These are phyloP conservation scores for Huntiella savannae DNA, from an alignment of 2,329 filamentous ascomycete species.

Conservation along the genomic window DNA sequence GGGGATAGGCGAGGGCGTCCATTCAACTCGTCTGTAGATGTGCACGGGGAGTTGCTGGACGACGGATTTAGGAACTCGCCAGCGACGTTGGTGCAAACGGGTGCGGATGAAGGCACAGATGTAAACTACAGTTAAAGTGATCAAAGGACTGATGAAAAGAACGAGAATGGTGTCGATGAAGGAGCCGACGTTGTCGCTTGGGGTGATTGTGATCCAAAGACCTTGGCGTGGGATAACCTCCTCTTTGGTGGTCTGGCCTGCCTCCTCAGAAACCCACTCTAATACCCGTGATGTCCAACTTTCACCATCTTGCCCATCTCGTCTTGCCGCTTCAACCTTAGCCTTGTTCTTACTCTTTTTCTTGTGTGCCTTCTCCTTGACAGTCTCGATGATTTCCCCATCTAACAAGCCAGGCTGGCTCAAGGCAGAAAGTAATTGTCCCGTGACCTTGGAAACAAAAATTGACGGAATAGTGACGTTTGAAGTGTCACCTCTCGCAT, in stretches of 20 bases:
- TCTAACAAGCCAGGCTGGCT: constrained; percentile 48
- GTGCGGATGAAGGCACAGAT: constrained; percentile 71
- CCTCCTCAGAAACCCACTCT: constrained; percentile 53
- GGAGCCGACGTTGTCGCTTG: constrained; percentile 62
- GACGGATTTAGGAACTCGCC: constrained; percentile 93
- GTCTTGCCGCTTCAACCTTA: constrained; percentile 13
- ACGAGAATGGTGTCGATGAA: constrained; percentile 96
- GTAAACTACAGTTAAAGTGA: constrained; percentile 86
- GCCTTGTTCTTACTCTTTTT: constrained; percentile 17
- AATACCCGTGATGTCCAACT: constrained; percentile 46
- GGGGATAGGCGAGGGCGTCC: constrained; percentile 35
- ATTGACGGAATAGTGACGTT: constrained; percentile 87
- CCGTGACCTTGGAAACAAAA: constrained; percentile 88
- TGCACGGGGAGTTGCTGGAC: constrained; percentile 88
- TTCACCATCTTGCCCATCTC: constrained; percentile 13
- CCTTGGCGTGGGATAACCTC: constrained; percentile 38
- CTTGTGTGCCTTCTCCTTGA: constrained; percentile 39
- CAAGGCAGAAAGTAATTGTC: constrained; percentile 75
- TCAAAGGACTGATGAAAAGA: constrained; percentile 79
- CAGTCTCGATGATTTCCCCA: constrained; percentile 30
- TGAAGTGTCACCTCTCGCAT: constrained; percentile 87
- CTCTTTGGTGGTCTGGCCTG: constrained; percentile 27
- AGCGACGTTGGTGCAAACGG: constrained; percentile 70
- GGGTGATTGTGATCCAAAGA: constrained; percentile 91
- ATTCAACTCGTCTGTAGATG: constrained; percentile 71